phyloP scores from a whole-genome alignment of 2,329 filamentous ascomycete genomes.

The Penicillium sp. region DNA sequence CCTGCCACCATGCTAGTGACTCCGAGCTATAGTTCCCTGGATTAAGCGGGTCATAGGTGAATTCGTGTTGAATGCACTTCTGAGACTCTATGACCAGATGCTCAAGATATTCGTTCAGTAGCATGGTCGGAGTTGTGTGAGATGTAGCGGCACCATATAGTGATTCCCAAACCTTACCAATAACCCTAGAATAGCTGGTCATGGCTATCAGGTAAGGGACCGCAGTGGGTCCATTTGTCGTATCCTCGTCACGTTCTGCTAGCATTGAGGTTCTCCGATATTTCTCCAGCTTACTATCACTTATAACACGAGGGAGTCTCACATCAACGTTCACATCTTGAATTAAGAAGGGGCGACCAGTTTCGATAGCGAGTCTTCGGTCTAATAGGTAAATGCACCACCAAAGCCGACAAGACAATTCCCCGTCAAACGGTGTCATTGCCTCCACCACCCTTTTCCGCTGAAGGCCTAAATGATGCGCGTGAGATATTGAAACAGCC shows the following conservation, averaged over 20 bases:
- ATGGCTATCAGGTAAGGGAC: conserved; percentile 27
- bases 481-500: conserved; percentile 24
- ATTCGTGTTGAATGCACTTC: conserved; percentile 16
- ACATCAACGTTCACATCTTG: conserved; percentile 30
- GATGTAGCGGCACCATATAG: conserved; percentile 23
- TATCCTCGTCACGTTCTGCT: not conserved
- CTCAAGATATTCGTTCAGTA: conserved; percentile 23
- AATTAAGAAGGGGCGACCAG: conserved; percentile 31
- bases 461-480: conserved; percentile 29
- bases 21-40: not conserved
- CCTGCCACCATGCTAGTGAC: conserved; percentile 20
- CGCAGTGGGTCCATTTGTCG: not conserved
- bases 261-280: not conserved
- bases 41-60: conserved; percentile 11
- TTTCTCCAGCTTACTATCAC: conserved; percentile 19
- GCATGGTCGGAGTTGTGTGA: conserved; percentile 14
- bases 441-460: conserved; percentile 18
- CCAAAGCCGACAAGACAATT: conserved; percentile 34
- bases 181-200: conserved; percentile 21
- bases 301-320: conserved; percentile 19
- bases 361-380: conserved; percentile 29
- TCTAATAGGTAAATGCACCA: conserved; percentile 35
- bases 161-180: conserved; percentile 29
- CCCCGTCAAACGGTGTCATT: conserved; percentile 18
- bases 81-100: conserved; percentile 21